Conservation (phyloP, 116 monocot genomes). For the Cymodocea nodosa region DNA sequence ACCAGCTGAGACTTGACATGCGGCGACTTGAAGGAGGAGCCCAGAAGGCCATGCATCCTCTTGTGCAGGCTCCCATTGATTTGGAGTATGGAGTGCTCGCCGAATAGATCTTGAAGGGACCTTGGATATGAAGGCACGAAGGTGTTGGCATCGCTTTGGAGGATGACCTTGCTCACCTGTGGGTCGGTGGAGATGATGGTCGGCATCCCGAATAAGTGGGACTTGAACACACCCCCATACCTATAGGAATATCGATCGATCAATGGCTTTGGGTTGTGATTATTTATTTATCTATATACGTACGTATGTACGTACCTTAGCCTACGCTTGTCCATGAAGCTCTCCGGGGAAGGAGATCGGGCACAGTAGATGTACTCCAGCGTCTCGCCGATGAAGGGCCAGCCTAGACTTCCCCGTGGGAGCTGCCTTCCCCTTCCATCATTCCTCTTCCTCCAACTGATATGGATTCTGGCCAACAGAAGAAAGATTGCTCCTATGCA, state of each 20-base stretch:
- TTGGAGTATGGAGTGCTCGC: constrained; percentile 65
- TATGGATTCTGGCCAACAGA: neutral
- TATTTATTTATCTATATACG: too few species aligned
- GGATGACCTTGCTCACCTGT: constrained; percentile 34
- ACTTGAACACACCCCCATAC: constrained; percentile 63
- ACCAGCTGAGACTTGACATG: constrained; percentile 59
- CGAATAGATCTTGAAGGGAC: constrained; percentile 24
- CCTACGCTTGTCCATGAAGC: constrained; percentile 63
- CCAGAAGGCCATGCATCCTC: constrained; percentile 60
- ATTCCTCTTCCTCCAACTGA: neutral
- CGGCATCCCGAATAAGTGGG: constrained; percentile 47
- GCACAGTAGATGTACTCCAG: constrained; percentile 65
- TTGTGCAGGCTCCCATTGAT: constrained; percentile 55
- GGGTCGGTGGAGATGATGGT: constrained; percentile 40
- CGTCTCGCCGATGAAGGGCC: constrained; percentile 77
- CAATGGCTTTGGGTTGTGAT: too few species aligned
- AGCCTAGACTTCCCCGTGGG: constrained; percentile 51
- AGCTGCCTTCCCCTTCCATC: constrained; percentile 2
- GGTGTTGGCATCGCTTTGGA: constrained; percentile 28
- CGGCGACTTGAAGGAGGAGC: constrained; percentile 52
- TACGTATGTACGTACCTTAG: constrained; percentile 29
- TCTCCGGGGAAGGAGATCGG: constrained; percentile 53
- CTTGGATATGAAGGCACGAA: constrained; percentile 53
- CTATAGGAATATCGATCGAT: neutral
- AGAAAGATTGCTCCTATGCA: neutral